phyloP scores from a whole-genome alignment of 176 grass and related monocot species.

The Ananas comosus region DNA sequence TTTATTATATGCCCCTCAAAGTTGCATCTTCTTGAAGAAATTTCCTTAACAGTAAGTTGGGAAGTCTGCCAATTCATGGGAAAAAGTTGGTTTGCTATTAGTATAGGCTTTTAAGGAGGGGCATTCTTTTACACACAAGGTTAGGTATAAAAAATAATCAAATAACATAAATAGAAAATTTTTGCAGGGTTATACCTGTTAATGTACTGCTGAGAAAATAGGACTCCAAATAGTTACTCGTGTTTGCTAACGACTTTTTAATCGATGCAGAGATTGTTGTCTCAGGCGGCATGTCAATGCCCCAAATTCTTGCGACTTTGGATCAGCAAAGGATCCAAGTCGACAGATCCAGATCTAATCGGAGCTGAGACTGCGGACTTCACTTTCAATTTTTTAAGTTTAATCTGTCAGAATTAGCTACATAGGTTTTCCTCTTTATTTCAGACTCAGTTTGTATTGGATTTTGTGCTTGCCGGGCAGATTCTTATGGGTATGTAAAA shows the following conservation, averaged over 20 bases:
- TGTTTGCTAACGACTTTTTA: not conserved
- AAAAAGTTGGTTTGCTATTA: not conserved
- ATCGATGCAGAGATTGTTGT: slow-evolving; percentile 17
- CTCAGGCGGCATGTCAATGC: slow-evolving; percentile 23
- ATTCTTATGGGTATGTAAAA: not conserved
- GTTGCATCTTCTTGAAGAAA: no score
- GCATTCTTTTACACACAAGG: no score
- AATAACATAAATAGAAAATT: no score
- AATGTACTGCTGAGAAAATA: no score
- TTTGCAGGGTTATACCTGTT: no score
- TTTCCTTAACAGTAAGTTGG: no score
- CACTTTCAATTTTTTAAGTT: not conserved
- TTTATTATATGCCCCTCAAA: no score
- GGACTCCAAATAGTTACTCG: no score
- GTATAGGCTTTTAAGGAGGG: not conserved
- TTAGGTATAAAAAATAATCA: no score
- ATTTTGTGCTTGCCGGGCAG: not conserved
- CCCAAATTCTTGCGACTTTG: slow-evolving; percentile 13
- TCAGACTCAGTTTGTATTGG: not conserved
- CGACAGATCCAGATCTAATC: not conserved
- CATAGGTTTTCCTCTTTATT: not conserved
- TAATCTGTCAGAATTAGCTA: not conserved
- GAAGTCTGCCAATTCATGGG: no score
- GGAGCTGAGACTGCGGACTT: not conserved
- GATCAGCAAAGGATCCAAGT: slow-evolving; percentile 5